phyloP scores from a whole-genome alignment of 2,329 filamentous ascomycete genomes.

The Ophiobolus disseminans region DNA sequence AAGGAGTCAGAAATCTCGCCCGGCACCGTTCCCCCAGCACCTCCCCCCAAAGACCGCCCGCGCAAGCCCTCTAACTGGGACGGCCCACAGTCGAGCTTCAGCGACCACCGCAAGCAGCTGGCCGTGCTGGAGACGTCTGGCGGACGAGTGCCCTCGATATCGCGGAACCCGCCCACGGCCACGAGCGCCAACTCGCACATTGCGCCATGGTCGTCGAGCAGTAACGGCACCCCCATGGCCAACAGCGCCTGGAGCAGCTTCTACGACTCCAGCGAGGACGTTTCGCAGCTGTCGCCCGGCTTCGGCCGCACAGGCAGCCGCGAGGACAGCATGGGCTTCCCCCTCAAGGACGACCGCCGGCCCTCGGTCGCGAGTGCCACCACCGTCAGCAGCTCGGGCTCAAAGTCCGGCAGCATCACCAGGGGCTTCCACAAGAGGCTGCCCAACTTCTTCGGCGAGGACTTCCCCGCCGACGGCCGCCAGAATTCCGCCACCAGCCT shows the following conservation, averaged over 20 bases:
- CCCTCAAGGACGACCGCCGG: slow-evolving; percentile 70
- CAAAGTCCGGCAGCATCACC: slow-evolving; percentile 73
- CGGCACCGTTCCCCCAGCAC: slow-evolving; percentile 45
- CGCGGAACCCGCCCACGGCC: slow-evolving; percentile 64
- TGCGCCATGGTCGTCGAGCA: slow-evolving; percentile 58
- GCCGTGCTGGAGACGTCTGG: slow-evolving; percentile 70
- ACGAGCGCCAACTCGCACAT: slow-evolving; percentile 59
- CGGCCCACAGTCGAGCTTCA: slow-evolving; percentile 62
- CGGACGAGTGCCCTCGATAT: slow-evolving; percentile 63
- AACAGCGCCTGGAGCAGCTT: slow-evolving; percentile 64
- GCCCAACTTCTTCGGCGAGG: slow-evolving; percentile 91
- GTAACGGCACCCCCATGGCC: slow-evolving; percentile 51
- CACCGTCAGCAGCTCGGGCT: slow-evolving; percentile 84
- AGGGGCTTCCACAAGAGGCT: slow-evolving; percentile 77
- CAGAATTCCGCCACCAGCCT: slow-evolving; percentile 77
- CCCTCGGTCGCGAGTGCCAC: slow-evolving; percentile 89
- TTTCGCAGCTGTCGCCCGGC: slow-evolving; percentile 72
- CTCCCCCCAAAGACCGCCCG: slow-evolving; percentile 45
- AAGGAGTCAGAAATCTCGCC: slow-evolving; percentile 55
- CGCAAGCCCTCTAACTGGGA: slow-evolving; percentile 60
- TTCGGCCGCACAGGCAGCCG: slow-evolving; percentile 63
- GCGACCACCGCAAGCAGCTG: slow-evolving; percentile 75
- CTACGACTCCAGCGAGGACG: slow-evolving; percentile 76
- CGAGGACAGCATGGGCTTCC: slow-evolving; percentile 55
- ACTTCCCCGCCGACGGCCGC: slow-evolving; percentile 70